Conservation (phyloP, 768 basidiomycete species). For the Podaxis carcinomalis region DNA sequence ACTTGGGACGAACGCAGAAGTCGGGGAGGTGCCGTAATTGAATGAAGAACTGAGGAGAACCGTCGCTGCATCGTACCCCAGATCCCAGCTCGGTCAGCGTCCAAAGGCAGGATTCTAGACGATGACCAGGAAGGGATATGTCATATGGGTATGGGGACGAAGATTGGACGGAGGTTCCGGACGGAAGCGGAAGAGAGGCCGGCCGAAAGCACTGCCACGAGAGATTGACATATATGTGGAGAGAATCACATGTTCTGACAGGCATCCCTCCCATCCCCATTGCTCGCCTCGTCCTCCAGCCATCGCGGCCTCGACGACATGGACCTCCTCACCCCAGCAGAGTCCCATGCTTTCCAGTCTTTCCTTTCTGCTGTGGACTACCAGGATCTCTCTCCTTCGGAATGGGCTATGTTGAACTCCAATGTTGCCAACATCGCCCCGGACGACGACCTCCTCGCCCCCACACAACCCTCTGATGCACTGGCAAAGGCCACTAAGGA, state of each 20-base stretch:
- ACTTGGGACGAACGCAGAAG: neutral
- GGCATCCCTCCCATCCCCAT: neutral
- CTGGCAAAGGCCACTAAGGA: conserved; percentile 80
- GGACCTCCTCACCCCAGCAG: conserved; percentile 59
- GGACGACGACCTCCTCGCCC: conserved; percentile 38
- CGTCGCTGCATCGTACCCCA: neutral
- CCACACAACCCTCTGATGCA: conserved; percentile 53
- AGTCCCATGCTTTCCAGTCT: conserved; percentile 64
- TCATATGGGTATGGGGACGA: too few species aligned
- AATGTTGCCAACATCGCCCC: conserved; percentile 24
- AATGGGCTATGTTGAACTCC: conserved; percentile 36
- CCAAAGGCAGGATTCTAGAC: too few species aligned
- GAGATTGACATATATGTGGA: neutral
- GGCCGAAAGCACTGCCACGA: conserved; percentile 8
- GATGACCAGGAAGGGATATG: too few species aligned
- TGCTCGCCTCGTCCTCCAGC: neutral
- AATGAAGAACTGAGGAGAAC: neutral
- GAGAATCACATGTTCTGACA: conserved; percentile 9
- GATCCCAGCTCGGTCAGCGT: too few species aligned
- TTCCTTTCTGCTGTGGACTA: conserved; percentile 58
- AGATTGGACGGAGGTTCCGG: neutral
- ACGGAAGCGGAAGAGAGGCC: neutral
- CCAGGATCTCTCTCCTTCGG: conserved; percentile 34
- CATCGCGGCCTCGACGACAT: conserved; percentile 23
- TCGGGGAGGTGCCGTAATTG: neutral